These are phyloP conservation scores for Pythium scleroteichum DNA, from an alignment of 352 stramenopile species.

Conservation along the genomic window DNA sequence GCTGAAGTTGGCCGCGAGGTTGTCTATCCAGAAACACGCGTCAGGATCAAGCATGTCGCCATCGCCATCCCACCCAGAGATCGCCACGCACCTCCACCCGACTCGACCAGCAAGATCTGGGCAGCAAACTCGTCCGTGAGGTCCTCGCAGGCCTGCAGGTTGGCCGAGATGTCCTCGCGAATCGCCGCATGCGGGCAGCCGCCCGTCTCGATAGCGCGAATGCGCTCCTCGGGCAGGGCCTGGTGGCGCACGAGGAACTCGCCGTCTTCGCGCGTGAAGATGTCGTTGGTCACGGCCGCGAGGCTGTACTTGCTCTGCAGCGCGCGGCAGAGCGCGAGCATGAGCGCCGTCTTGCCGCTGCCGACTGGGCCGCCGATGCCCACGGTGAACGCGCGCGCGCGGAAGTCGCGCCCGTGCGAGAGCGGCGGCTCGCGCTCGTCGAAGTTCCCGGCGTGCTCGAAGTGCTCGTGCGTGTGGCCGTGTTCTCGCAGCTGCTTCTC, in stretches of 20 bases:
- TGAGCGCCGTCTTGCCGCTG: slow-evolving; percentile 94
- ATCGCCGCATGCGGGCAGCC: slow-evolving; percentile 97
- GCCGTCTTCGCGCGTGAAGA: slow-evolving; percentile 98
- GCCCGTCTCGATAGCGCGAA: slow-evolving; percentile 97
- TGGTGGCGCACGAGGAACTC: slow-evolving; percentile 96
- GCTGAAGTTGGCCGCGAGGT: slow-evolving; percentile 98
- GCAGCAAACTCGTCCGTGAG: slow-evolving; percentile 89
- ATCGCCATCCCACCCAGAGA: not conserved
- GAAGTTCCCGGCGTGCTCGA: slow-evolving; percentile 79
- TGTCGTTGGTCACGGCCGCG: slow-evolving; percentile 96
- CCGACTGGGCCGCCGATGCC: slow-evolving; percentile 97
- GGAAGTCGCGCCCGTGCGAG: slow-evolving; percentile 67
- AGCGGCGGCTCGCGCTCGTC: slow-evolving; percentile 54
- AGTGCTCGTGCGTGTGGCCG: slow-evolving; percentile 88
- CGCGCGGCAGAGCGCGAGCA: slow-evolving; percentile 90
- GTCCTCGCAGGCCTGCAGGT: slow-evolving; percentile 95
- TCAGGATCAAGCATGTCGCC: too few relatives aligned
- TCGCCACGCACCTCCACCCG: slow-evolving; percentile 59
- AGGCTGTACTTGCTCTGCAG: slow-evolving; percentile 86
- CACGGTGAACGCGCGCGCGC: slow-evolving; percentile 91
- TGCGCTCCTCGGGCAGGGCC: slow-evolving; percentile 89
- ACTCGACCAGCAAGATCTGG: slow-evolving; percentile 91
- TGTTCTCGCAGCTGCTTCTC: slow-evolving; percentile 80
- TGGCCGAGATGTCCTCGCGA: slow-evolving; percentile 97
- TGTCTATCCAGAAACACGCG: slow-evolving; percentile 67